Percentiles rank a stretch among this genome's conserved stretches.
Conservation (phyloP, 148 eudicot genomes). For the Rhododendron kiyosumense region DNA sequence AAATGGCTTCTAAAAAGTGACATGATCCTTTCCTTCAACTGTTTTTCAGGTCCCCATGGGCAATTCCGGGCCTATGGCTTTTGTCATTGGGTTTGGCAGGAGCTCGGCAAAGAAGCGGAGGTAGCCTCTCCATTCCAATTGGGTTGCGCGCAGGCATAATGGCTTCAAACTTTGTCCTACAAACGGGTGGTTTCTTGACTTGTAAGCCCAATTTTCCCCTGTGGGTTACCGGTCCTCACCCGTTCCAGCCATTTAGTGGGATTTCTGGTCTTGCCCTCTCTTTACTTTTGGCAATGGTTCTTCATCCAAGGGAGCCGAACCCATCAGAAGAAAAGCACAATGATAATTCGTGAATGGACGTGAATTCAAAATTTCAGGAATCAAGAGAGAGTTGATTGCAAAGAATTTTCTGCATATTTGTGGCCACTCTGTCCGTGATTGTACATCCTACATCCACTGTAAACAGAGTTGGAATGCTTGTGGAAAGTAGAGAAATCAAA, state of each 20-base stretch:
- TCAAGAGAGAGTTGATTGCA: background rate
- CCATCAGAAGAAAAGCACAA: constrained; percentile 18
- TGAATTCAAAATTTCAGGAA: background rate
- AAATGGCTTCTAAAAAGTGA: background rate
- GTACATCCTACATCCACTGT: background rate
- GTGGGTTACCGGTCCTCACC: constrained; percentile 68
- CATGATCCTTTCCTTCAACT: background rate
- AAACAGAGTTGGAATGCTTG: background rate
- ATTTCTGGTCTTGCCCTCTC: constrained; percentile 57
- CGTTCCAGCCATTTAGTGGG: constrained; percentile 76
- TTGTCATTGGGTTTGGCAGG: constrained; percentile 68
- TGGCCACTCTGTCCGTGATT: background rate
- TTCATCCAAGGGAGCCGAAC: constrained; percentile 56
- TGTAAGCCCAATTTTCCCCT: constrained; percentile 40
- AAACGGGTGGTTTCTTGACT: constrained; percentile 57
- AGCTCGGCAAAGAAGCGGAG: constrained; percentile 59
- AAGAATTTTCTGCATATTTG: background rate
- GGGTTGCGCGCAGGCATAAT: constrained; percentile 83
- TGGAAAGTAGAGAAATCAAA: background rate
- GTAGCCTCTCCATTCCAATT: constrained; percentile 71
- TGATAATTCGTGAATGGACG: constrained; percentile 26
- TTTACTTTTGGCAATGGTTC: constrained; percentile 46
- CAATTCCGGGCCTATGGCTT: constrained; percentile 83
- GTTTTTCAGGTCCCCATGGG: constrained; percentile 53
- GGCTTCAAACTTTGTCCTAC: constrained; percentile 55